A percentile compares a stretch with the other conserved stretches of the same genome.
These are phyloP conservation scores for Petunia secreta DNA, from an alignment of 257 asterid genomes.

Conservation along the genomic window DNA sequence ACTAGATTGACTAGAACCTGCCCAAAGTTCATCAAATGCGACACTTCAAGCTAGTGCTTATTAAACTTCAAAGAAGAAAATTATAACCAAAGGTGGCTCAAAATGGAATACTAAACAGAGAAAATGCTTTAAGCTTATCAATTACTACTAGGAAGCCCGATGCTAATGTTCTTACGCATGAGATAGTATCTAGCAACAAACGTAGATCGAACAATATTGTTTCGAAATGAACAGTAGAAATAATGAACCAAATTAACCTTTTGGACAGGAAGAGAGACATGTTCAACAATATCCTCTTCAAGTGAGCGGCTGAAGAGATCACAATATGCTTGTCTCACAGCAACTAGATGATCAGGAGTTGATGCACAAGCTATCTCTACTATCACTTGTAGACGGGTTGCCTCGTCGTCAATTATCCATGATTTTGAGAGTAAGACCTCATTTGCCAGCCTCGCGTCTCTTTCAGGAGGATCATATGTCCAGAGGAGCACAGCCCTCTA, in stretches of 20 bases:
- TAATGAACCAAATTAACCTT: conserved; percentile 46
- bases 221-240: not conserved
- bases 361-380: conserved; percentile 81
- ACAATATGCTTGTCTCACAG: conserved; percentile 66
- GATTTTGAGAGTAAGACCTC: conserved; percentile 52
- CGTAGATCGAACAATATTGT: not conserved
- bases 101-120: too few relatives aligned
- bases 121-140: too few relatives aligned
- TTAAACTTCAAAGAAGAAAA: not conserved
- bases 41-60: not conserved
- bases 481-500: conserved; percentile 72
- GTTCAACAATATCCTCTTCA: conserved; percentile 69
- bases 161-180: not conserved
- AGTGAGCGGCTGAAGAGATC: conserved; percentile 60
- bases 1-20: conserved; percentile 70
- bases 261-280: conserved; percentile 58
- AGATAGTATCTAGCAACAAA: not conserved
- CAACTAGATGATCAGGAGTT: conserved; percentile 70
- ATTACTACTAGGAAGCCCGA: too few relatives aligned
- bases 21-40: conserved; percentile 2
- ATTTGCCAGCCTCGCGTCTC: conserved; percentile 78
- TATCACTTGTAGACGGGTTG: conserved; percentile 49
- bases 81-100: too few relatives aligned
- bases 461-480: conserved; percentile 73
- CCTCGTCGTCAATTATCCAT: conserved; percentile 39